Conservation (phyloP, 768 basidiomycete species). For the Suillus weaverae region DNA sequence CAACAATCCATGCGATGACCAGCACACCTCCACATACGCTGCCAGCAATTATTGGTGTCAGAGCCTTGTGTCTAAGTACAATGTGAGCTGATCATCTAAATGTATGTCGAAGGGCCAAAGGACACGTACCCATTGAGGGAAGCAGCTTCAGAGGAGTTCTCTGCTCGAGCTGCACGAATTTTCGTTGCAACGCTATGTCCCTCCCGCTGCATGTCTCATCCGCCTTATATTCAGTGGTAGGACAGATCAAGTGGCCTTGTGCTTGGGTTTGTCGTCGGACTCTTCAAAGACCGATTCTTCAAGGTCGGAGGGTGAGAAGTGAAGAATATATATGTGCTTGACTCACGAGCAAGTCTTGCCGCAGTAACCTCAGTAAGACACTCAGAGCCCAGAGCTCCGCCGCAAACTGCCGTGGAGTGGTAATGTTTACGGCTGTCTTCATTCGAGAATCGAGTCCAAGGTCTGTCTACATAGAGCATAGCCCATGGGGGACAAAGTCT, state of each 20-base stretch:
- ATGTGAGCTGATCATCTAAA: neutral
- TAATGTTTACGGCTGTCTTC: no score
- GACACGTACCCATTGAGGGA: constrained; percentile 39
- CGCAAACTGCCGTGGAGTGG: neutral
- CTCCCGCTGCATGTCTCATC: constrained; percentile 1
- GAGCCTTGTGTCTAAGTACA: constrained; percentile 45
- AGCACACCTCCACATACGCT: constrained; percentile 54
- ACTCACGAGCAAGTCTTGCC: neutral
- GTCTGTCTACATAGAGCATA: no score
- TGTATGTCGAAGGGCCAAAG: neutral
- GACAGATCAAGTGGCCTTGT: neutral
- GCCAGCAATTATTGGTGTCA: constrained; percentile 64
- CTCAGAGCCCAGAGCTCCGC: neutral
- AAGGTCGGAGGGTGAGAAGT: neutral
- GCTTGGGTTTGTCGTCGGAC: neutral
- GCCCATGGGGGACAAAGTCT: no score
- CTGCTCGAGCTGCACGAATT: constrained; percentile 15
- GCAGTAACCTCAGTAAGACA: neutral
- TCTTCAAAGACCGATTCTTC: neutral
- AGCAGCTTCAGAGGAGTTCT: constrained; percentile 39
- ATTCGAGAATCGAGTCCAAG: no score
- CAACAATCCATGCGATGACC: constrained; percentile 46
- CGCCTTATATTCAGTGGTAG: neutral
- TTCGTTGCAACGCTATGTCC: neutral
- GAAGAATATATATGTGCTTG: neutral